Conservation (phyloP, 2,329 filamentous ascomycete genomes). For the Graphilbum sp. region DNA sequence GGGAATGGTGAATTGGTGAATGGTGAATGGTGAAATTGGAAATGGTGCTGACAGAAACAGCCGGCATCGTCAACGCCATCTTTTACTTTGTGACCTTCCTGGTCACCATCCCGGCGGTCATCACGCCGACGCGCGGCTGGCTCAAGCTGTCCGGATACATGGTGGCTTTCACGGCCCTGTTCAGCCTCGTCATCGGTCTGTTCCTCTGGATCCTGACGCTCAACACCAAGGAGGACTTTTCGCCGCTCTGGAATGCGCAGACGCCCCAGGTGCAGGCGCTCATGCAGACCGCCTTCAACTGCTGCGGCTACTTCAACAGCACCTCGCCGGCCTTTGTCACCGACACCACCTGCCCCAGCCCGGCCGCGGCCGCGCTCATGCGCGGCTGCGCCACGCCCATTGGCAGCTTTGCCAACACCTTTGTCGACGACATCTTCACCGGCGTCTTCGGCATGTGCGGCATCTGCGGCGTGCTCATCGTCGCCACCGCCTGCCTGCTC, state of each 20-base stretch:
- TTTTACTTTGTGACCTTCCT: constrained; percentile 57
- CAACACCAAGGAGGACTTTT: constrained; percentile 46
- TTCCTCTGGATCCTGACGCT: constrained; percentile 61
- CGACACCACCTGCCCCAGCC: constrained; percentile 50
- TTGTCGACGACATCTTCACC: constrained; percentile 64
- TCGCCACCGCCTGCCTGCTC: constrained; percentile 58
- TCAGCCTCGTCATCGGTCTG: constrained; percentile 50
- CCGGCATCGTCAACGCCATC: constrained; percentile 55
- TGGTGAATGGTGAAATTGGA: background rate
- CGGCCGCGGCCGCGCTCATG: constrained; percentile 52
- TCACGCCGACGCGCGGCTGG: constrained; percentile 50
- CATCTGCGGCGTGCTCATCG: constrained; percentile 49
- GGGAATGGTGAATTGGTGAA: background rate
- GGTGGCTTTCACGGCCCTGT: constrained; percentile 42
- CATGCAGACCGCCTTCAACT: constrained; percentile 57
- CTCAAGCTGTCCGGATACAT: constrained; percentile 54
- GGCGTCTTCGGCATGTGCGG: constrained; percentile 66
- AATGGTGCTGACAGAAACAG: constrained; percentile 23
- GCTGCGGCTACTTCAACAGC: constrained; percentile 66
- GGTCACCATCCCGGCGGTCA: constrained; percentile 53
- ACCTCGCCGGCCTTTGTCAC: constrained; percentile 56
- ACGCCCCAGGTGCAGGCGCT: constrained; percentile 42
- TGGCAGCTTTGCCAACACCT: constrained; percentile 50
- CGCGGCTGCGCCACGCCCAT: constrained; percentile 55
- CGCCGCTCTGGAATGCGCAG: constrained; percentile 42